Evolutionary conservation across 1,284 basidiomycete species (phyloP), one percentile per base, ranked within the genome.

Genomic region (Agroathelia rolfsii): DNA sequence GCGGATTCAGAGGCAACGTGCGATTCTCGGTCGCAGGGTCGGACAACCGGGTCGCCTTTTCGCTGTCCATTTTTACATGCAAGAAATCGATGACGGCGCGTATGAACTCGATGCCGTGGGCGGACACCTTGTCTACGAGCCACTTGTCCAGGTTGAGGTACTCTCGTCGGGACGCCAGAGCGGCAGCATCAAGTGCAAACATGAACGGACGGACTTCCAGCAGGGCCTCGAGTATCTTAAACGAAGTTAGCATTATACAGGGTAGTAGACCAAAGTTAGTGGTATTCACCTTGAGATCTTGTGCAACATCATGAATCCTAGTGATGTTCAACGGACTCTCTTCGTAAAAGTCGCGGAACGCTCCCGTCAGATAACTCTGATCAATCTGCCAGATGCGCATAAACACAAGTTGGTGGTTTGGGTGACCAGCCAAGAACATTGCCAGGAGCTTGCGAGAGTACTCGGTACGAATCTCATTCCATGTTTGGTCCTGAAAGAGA

Each of bases 121-220:
- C 60, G 10, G 75, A 64, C 24, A 95, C 83, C 46, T 87, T 83
- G 53, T 92, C 86, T 23, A 85, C 77, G 4, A 98, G 68, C 93
- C 93, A 98, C 56, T 94, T 89, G 58, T 96, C 93, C 30, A 98
- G 69, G 48, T 97, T 92, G 47, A 98, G 69, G 49, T 90, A 88
- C 53, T 98, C 94, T 45, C 90, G 68, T 29, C 90, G 81, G 25
- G 89, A 90, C 2, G 93, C 93, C 15, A 96, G 62, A 4, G 92
- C 82, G 10, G 95, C 95, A 24, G 96, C 81, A 52, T 99, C 95
- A 31, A 94, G 73, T 11, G 83, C 82, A 48, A 94, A 88, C 13
- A 76, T 77, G 42, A 92, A 85, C 2, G 90, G 88, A 8, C 82
- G 76, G 24, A 88, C 79, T 47, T 89, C 84, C 30, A 98, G 70